Evolutionary conservation across 1,284 basidiomycete species (phyloP).

Genomic region (Vanrija humicola): DNA sequence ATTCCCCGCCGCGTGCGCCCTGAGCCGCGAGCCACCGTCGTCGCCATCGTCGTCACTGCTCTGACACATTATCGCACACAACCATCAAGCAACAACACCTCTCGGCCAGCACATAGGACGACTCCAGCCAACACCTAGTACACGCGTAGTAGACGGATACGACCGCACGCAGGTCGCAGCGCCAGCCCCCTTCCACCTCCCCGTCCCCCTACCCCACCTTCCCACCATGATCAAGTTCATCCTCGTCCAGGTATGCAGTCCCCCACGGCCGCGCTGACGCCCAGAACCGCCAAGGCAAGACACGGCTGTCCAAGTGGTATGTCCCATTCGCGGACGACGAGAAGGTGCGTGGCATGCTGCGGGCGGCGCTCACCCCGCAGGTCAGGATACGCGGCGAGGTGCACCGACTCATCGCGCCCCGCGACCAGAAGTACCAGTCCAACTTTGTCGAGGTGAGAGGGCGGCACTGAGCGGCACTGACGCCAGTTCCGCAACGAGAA

Average conservation of each 20-base stretch:
- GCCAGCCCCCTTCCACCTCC: background rate
- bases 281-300: constrained; percentile 96
- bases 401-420: constrained; percentile 88
- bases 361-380: constrained; percentile 49
- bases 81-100: too few species aligned
- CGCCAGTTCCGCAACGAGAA: constrained; percentile 89
- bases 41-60: too few species aligned
- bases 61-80: too few species aligned
- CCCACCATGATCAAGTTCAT: constrained; percentile 81
- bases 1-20: too few species aligned
- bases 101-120: too few species aligned
- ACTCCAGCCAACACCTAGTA: too few species aligned
- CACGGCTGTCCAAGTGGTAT: constrained; percentile 95
- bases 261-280: background rate
- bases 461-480: constrained; percentile 1
- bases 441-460: constrained; percentile 89
- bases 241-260: constrained; percentile 69
- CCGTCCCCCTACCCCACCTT: background rate
- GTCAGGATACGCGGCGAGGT: constrained; percentile 90
- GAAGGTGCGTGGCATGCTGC: constrained; percentile 60
- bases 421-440: constrained; percentile 98
- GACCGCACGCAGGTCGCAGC: too few species aligned
- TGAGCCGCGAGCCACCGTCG: too few species aligned
- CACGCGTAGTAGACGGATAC: too few species aligned
- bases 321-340: constrained; percentile 93